These are phyloP conservation scores for Carex myosuroides DNA, from an alignment of 176 grass and related monocot genomes.

Conservation along the genomic window DNA sequence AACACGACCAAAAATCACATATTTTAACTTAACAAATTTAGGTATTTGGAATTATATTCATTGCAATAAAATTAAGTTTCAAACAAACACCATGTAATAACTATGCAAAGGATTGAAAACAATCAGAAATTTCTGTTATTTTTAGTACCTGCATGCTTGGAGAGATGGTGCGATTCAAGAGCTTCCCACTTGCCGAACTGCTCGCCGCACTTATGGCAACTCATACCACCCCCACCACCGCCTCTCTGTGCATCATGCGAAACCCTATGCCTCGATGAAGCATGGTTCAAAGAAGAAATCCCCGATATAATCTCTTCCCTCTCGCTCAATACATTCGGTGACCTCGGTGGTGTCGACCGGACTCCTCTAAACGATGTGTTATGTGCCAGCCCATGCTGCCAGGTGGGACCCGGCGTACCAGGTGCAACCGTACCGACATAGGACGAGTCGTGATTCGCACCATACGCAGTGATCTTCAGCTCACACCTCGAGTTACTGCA, in stretches of 20 bases:
- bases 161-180: constrained; percentile 82
- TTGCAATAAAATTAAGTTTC: neutral
- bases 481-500: constrained; percentile 93
- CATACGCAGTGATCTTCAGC: constrained; percentile 79
- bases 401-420: constrained; percentile 71
- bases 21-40: neutral
- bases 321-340: constrained; percentile 44
- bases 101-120: neutral
- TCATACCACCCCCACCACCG: constrained; percentile 18
- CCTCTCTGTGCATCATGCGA: constrained; percentile 49
- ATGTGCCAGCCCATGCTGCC: constrained; percentile 47
- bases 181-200: constrained; percentile 75
- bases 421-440: constrained; percentile 81
- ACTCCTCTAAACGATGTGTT: constrained; percentile 41
- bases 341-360: constrained; percentile 65
- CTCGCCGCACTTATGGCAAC: constrained; percentile 65
- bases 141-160: constrained; percentile 68
- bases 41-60: neutral
- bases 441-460: constrained; percentile 35
- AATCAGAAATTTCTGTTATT: neutral
- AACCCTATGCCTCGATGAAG: constrained; percentile 12
- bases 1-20: neutral
- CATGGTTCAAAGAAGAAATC: constrained; percentile 6
- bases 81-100: neutral
- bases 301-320: constrained; percentile 17